A percentile compares a stretch with the other conserved stretches of the same genome.
Conservation (phyloP, 1,284 basidiomycete species). For the Ustilago xerochloae region DNA sequence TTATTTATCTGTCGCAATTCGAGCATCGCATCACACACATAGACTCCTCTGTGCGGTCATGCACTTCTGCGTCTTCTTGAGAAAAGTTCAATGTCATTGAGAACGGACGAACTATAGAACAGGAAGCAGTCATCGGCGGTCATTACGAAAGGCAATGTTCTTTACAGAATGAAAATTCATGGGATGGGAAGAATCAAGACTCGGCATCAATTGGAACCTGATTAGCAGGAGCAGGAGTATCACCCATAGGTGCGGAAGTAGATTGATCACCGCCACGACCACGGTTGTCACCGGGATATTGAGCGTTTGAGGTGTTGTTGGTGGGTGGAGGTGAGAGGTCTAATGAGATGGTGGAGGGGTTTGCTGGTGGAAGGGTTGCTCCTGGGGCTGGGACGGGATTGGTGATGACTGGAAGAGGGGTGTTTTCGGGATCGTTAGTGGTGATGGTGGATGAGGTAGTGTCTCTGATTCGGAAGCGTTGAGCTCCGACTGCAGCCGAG, state of each 20-base stretch:
- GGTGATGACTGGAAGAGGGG: conserved; percentile 10
- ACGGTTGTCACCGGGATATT: conserved; percentile 30
- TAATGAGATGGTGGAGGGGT: conserved; percentile 21
- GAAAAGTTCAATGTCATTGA: not conserved
- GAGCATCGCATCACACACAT: conserved; percentile 18
- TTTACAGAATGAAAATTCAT: not conserved
- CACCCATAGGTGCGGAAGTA: conserved; percentile 38
- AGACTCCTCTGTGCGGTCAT: no score
- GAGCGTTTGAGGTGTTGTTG: conserved; percentile 29
- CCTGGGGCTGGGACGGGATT: conserved; percentile 31
- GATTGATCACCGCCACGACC: conserved; percentile 29
- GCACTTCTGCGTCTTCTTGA: no score
- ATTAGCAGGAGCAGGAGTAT: conserved; percentile 29
- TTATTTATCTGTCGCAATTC: conserved; percentile 12
- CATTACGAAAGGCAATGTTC: conserved; percentile 8
- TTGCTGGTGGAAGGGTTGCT: conserved; percentile 35
- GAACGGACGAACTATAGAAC: no score
- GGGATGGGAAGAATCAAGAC: conserved; percentile 13
- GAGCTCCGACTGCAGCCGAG: not conserved
- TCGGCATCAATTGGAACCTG: conserved; percentile 45
- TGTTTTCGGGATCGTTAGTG: conserved; percentile 18
- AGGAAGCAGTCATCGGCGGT: not conserved
- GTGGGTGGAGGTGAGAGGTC: conserved; percentile 23
- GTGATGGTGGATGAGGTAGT: no score
- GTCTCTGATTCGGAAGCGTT: not conserved